Percentiles rank a stretch among this genome's conserved stretches.
Evolutionary conservation across 2,329 filamentous ascomycete genomes (phyloP).

Genomic region (Albophoma yamanashiensis): DNA sequence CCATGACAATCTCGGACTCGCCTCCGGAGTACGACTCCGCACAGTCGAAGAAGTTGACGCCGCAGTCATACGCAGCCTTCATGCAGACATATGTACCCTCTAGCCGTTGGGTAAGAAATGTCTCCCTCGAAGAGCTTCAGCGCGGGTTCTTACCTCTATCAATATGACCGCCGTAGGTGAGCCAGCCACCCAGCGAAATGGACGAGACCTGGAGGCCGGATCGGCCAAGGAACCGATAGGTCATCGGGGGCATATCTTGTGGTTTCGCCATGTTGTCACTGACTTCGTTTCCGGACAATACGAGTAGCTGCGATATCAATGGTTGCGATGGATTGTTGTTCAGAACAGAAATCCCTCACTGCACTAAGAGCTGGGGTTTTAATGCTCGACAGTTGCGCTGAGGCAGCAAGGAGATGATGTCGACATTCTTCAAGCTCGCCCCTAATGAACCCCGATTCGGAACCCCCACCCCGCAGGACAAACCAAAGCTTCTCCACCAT

Average conservation of each 20-base stretch:
- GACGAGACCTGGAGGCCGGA: conserved; percentile 65
- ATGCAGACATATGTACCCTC: conserved; percentile 44
- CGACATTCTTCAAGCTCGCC: background rate
- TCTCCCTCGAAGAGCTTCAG: background rate
- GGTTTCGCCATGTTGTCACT: conserved; percentile 25
- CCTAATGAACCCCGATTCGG: background rate
- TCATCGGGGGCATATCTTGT: conserved; percentile 42
- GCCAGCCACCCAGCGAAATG: conserved; percentile 61
- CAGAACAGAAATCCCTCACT: background rate
- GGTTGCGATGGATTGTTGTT: background rate
- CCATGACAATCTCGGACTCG: conserved; percentile 53
- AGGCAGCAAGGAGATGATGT: background rate
- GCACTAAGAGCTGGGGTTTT: background rate
- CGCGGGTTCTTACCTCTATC: conserved; percentile 42
- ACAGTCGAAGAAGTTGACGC: conserved; percentile 54
- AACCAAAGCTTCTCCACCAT: background rate
- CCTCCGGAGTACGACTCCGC: conserved; percentile 48
- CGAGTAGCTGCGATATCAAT: background rate
- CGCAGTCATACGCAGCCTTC: conserved; percentile 49
- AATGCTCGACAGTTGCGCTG: background rate
- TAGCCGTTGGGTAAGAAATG: background rate
- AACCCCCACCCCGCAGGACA: background rate
- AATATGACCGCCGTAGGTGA: conserved; percentile 67
- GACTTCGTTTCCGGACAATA: background rate
- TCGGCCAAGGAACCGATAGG: conserved; percentile 60